These are phyloP conservation scores for Cutaneotrichosporon mucoides DNA, from an alignment of 1,284 basidiomycete species.

Conservation along the genomic window DNA sequence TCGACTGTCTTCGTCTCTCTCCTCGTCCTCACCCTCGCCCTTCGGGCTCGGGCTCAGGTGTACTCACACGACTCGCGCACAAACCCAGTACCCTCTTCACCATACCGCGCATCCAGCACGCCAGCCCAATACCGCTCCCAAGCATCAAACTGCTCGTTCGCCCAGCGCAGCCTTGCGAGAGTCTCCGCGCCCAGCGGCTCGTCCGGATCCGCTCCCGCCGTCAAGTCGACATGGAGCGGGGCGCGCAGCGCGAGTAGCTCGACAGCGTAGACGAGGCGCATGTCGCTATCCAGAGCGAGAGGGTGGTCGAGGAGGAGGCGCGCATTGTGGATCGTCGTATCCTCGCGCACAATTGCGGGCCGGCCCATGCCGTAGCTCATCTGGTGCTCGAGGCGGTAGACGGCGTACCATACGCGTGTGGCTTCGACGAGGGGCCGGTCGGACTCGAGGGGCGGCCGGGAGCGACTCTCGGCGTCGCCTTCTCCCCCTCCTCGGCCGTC, in stretches of 20 bases:
- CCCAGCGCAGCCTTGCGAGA: constrained; percentile 25
- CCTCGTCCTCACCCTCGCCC: too few relatives aligned
- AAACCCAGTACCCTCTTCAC: constrained; percentile 12
- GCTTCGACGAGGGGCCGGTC: constrained; percentile 66
- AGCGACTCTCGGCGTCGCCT: constrained; percentile 62
- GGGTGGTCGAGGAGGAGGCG: constrained; percentile 72
- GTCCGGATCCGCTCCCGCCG: constrained; percentile 14
- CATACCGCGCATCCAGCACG: constrained; percentile 13
- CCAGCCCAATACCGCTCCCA: constrained; percentile 33
- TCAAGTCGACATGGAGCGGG: constrained; percentile 24
- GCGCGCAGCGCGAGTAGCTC: constrained; percentile 23
- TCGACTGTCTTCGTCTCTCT: too few relatives aligned
- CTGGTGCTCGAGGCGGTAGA: constrained; percentile 85
- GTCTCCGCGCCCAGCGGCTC: constrained; percentile 24
- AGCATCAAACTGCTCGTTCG: constrained; percentile 27
- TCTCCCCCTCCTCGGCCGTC: too few relatives aligned
- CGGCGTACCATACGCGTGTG: constrained; percentile 76
- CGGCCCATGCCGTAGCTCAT: constrained; percentile 83
- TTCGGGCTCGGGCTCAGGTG: too few relatives aligned
- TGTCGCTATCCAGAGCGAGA: constrained; percentile 76
- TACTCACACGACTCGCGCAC: constrained; percentile 20
- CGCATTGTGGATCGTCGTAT: constrained; percentile 73
- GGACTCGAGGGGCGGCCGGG: too few relatives aligned
- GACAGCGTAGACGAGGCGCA: constrained; percentile 77
- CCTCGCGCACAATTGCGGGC: constrained; percentile 78